These are phyloP conservation scores for Vigna trinervia DNA, from an alignment of 306 rosid species.

Conservation along the genomic window DNA sequence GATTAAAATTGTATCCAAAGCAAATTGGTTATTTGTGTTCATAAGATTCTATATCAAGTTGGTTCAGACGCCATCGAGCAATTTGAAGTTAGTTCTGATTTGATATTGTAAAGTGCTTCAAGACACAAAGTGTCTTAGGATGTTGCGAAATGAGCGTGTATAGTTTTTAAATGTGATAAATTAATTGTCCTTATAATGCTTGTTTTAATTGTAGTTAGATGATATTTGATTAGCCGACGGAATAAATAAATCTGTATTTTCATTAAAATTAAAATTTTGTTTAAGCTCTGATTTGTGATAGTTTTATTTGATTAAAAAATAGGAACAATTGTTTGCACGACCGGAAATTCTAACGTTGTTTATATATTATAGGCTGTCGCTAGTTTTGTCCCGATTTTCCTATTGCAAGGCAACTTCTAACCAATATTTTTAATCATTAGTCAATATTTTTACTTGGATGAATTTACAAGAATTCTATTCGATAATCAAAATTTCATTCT, in stretches of 20 bases:
- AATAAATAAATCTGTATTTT: too few relatives aligned
- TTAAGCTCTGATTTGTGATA: not conserved
- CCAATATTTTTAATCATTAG: not conserved
- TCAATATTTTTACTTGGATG: not conserved
- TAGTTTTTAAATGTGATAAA: not conserved
- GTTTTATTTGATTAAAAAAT: not conserved
- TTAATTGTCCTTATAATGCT: not conserved
- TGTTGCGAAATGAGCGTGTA: too few relatives aligned
- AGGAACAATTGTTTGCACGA: not conserved
- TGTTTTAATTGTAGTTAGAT: too few relatives aligned
- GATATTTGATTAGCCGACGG: too few relatives aligned
- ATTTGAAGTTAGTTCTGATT: not conserved
- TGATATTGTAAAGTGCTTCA: not conserved
- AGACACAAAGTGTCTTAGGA: not conserved
- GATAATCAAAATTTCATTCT: too few relatives aligned
- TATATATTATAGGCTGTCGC: not conserved
- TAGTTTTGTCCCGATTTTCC: not conserved
- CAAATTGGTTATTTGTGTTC: not conserved
- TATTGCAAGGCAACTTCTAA: not conserved
- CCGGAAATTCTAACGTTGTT: not conserved
- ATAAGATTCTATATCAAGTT: not conserved
- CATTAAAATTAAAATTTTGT: too few relatives aligned
- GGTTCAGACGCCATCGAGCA: not conserved
- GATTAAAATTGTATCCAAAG: not conserved
- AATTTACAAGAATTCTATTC: not conserved